phyloP scores from a whole-genome alignment of 1,284 basidiomycete genomes.

The Rhizopogon parksii region DNA sequence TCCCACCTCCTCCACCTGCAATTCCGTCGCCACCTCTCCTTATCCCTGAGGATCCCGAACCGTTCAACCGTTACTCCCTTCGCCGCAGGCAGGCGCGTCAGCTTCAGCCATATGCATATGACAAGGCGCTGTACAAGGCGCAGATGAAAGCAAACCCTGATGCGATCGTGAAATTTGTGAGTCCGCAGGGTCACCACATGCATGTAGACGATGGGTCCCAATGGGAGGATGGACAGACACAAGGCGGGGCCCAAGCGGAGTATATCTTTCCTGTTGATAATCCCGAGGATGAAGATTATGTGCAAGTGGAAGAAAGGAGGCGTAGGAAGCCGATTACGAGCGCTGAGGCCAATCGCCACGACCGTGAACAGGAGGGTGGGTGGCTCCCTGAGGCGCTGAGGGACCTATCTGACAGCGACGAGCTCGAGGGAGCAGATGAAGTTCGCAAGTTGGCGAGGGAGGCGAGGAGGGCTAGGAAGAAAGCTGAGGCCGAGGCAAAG shows the following conservation, averaged over 20 bases:
- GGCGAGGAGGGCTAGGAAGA: constrained; percentile 21
- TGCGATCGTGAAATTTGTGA: constrained; percentile 45
- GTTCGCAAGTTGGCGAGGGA: constrained; percentile 20
- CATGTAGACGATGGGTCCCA: constrained; percentile 9
- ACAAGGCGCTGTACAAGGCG: constrained; percentile 41
- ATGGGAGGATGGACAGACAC: constrained; percentile 19
- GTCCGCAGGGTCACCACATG: constrained; percentile 17
- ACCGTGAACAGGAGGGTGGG: not conserved
- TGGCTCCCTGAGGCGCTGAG: constrained; percentile 29
- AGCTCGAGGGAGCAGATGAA: constrained; percentile 28
- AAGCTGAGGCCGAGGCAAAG: constrained; percentile 11
- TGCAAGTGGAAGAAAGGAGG: constrained; percentile 11
- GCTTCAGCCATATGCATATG: constrained; percentile 47
- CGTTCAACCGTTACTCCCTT: constrained; percentile 39
- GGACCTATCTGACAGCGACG: constrained; percentile 32
- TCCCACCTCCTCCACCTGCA: not conserved
- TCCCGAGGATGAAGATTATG: constrained; percentile 23
- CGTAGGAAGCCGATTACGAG: constrained; percentile 8
- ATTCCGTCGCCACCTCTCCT: not conserved
- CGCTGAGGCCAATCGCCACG: constrained; percentile 4
- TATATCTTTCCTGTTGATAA: constrained; percentile 15
- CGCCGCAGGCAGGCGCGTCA: constrained; percentile 45
- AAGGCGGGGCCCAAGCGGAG: constrained; percentile 21
- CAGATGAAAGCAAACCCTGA: constrained; percentile 46
- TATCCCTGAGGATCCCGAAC: constrained; percentile 16